phyloP scores from a whole-genome alignment of 768 basidiomycete species.

The Boletus subcaerulescens region DNA sequence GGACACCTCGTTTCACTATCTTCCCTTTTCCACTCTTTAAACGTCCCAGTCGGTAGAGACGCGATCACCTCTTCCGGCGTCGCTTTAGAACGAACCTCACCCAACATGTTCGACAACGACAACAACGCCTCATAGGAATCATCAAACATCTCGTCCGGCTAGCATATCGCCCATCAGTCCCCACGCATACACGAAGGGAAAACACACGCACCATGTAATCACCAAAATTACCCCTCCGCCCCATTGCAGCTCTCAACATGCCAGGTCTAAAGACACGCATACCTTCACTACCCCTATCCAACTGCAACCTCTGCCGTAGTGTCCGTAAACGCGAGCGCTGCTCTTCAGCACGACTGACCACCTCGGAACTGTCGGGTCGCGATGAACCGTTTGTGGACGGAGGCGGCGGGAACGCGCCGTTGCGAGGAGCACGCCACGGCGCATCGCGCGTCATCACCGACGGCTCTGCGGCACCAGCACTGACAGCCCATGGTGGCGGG shows the following conservation, averaged over 20 bases:
- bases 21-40: slow-evolving; percentile 63
- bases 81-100: slow-evolving; percentile 64
- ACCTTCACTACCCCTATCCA: slow-evolving; percentile 23
- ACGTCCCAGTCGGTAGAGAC: slow-evolving; percentile 55
- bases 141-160: slow-evolving; percentile 79
- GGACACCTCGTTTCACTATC: slow-evolving; percentile 76
- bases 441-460: slow-evolving; percentile 8
- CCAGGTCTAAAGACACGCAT: slow-evolving; percentile 21
- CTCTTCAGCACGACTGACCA: slow-evolving; percentile 15
- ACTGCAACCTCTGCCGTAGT: slow-evolving; percentile 28
- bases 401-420: not conserved
- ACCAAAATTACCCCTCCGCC: slow-evolving; percentile 31
- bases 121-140: slow-evolving; percentile 70
- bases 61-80: slow-evolving; percentile 62
- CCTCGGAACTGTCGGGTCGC: slow-evolving; percentile 5
- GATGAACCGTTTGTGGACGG: not conserved
- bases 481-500: slow-evolving; percentile 11
- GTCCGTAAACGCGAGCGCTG: slow-evolving; percentile 23
- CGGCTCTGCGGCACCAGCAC: not conserved
- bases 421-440: slow-evolving; percentile 24
- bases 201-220: slow-evolving; percentile 52
- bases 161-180: slow-evolving; percentile 1
- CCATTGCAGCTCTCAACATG: slow-evolving; percentile 21
- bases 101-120: slow-evolving; percentile 54
- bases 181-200: not conserved